A percentile compares a stretch with the other conserved stretches of the same genome.
These are phyloP conservation scores for Inonotus hispidus DNA, from an alignment of 1,284 basidiomycete genomes.

Conservation along the genomic window DNA sequence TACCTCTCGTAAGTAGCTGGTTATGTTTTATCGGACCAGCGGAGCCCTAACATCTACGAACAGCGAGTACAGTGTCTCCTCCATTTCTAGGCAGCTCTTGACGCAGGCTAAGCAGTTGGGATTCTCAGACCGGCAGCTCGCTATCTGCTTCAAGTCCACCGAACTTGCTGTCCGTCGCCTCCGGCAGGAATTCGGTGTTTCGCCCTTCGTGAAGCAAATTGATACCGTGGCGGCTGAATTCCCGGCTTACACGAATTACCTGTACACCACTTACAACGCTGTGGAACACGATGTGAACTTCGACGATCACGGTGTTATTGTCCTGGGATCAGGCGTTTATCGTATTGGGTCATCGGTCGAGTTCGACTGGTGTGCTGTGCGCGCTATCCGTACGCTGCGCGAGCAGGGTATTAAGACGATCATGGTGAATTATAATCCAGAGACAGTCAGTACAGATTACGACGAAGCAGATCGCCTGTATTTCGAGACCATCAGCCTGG, in stretches of 20 bases:
- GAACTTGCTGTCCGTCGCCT: constrained; percentile 85
- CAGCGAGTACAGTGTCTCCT: constrained; percentile 66
- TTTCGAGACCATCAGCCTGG: constrained; percentile 97
- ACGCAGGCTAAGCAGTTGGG: constrained; percentile 91
- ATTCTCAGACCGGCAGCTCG: constrained; percentile 92
- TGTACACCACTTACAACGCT: constrained; percentile 98
- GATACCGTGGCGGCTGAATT: constrained; percentile 99
- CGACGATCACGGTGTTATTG: constrained; percentile 92
- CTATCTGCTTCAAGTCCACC: constrained; percentile 75
- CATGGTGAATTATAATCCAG: constrained; percentile 99
- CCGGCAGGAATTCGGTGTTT: constrained; percentile 80
- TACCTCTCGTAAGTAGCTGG: constrained; percentile 54
- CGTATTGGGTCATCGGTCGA: constrained; percentile 98
- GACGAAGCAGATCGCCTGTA: constrained; percentile 98
- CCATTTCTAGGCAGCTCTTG: constrained; percentile 63
- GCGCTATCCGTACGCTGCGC: constrained; percentile 92
- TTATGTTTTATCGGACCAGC: not conserved
- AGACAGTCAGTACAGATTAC: constrained; percentile 98
- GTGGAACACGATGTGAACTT: constrained; percentile 89
- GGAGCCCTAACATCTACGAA: not conserved
- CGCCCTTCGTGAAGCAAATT: constrained; percentile 97
- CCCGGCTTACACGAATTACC: constrained; percentile 97
- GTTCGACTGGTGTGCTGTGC: constrained; percentile 99
- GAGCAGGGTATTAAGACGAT: constrained; percentile 93
- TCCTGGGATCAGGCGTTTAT: constrained; percentile 97